phyloP scores from a whole-genome alignment of 768 basidiomycete species.

The Mrakia hoshinonis region DNA sequence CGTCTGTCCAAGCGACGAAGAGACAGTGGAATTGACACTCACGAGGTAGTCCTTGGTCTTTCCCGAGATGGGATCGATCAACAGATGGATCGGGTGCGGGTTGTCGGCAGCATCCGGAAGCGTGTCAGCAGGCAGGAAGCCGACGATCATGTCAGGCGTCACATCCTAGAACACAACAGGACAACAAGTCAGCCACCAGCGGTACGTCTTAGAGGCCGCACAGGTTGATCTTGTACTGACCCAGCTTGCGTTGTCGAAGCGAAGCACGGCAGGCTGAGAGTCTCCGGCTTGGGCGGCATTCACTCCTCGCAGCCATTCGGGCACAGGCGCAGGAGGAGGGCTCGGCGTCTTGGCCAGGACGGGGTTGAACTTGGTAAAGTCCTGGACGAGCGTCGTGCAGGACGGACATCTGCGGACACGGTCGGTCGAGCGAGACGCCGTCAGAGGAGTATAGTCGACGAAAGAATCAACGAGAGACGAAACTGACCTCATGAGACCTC shows the following conservation, averaged over 20 bases:
- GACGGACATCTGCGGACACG: conserved; percentile 22
- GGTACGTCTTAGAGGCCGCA: background rate
- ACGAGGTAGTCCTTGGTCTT: conserved; percentile 30
- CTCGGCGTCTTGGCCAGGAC: background rate
- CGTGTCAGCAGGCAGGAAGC: conserved; percentile 13
- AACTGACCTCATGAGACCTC: conserved; percentile 16
- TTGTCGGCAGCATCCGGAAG: conserved; percentile 2
- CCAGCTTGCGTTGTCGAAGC: conserved; percentile 28
- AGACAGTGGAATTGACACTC: background rate
- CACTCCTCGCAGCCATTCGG: background rate
- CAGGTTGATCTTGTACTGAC: background rate
- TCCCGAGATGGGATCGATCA: conserved; percentile 26
- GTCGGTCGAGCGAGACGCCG: no score
- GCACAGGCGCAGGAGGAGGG: background rate
- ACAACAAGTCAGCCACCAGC: background rate
- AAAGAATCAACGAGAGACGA: background rate
- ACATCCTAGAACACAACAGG: conserved; percentile 14
- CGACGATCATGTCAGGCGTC: conserved; percentile 26
- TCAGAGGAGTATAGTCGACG: no score
- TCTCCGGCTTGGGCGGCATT: background rate
- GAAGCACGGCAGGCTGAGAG: conserved; percentile 3
- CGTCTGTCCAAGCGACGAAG: background rate
- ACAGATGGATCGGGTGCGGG: conserved; percentile 28
- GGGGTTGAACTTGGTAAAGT: conserved; percentile 9
- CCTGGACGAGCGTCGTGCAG: conserved; percentile 20